phyloP scores from a whole-genome alignment of 1,139 yeast genomes.

The Suhomyces coccinellae region DNA sequence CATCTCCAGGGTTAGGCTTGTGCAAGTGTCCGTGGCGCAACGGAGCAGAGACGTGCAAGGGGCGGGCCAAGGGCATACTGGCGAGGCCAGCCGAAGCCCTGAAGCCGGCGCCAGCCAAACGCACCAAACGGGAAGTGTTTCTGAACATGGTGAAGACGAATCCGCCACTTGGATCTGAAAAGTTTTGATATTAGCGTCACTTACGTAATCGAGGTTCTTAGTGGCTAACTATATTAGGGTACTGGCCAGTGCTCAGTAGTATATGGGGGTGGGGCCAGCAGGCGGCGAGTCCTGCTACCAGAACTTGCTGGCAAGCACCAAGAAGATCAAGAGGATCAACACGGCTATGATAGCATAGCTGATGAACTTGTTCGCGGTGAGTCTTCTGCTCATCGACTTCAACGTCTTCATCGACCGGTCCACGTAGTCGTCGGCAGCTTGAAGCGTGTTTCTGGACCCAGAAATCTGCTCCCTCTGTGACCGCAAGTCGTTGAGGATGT shows the following conservation, averaged over 20 bases:
- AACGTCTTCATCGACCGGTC: constrained; percentile 86
- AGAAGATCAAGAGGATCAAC: constrained; percentile 73
- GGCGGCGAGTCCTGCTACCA: constrained; percentile 39
- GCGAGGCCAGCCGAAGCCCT: neutral
- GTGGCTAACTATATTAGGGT: constrained; percentile 1
- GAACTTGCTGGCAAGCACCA: constrained; percentile 86
- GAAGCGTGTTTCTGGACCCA: constrained; percentile 79
- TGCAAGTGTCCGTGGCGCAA: constrained; percentile 77
- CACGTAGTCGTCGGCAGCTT: constrained; percentile 90
- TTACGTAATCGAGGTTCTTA: constrained; percentile 3
- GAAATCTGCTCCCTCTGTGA: constrained; percentile 91
- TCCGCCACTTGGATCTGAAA: neutral
- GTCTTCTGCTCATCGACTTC: constrained; percentile 87
- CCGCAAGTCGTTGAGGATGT: constrained; percentile 82
- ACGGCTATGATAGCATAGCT: constrained; percentile 95
- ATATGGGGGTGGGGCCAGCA: neutral
- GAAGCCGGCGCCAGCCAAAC: constrained; percentile 1
- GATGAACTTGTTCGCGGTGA: constrained; percentile 92
- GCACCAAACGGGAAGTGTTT: constrained; percentile 7
- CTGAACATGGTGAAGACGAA: constrained; percentile 8
- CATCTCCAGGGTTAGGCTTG: constrained; percentile 93
- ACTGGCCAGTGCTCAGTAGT: neutral
- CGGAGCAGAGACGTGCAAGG: constrained; percentile 25
- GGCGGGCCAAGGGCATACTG: constrained; percentile 3
- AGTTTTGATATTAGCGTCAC: constrained; percentile 1